These are phyloP conservation scores for Juncus inflexus DNA, from an alignment of 176 grass and related monocot species.

Conservation along the genomic window DNA sequence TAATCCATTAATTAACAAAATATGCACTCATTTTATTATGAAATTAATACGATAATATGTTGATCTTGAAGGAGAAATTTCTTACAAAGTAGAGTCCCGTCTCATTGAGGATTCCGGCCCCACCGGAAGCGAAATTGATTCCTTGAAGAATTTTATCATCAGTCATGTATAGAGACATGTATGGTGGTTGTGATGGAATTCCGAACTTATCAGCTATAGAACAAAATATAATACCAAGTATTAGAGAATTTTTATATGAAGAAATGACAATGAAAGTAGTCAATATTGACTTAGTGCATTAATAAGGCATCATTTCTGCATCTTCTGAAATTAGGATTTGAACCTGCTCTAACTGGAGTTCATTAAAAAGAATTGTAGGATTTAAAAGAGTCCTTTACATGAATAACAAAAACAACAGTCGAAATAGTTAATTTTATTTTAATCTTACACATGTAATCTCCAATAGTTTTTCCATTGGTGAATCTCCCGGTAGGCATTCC, in stretches of 20 bases:
- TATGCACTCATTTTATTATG: too few relatives aligned
- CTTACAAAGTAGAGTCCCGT: slow-evolving; percentile 97
- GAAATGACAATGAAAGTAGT: too few relatives aligned
- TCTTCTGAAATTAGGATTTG: too few relatives aligned
- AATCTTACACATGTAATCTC: slow-evolving; percentile 80
- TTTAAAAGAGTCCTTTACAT: too few relatives aligned
- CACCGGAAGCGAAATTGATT: slow-evolving; percentile 88
- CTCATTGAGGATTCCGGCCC: slow-evolving; percentile 82
- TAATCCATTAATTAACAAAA: too few relatives aligned
- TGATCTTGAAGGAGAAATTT: not conserved
- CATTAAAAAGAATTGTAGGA: not conserved
- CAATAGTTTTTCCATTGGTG: slow-evolving; percentile 89
- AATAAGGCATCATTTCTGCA: too few relatives aligned
- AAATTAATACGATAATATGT: not conserved
- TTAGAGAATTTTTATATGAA: not conserved
- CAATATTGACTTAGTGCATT: too few relatives aligned
- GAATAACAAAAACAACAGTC: not conserved
- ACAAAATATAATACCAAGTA: not conserved
- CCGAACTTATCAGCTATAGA: slow-evolving; percentile 76
- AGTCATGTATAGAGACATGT: slow-evolving; percentile 70
- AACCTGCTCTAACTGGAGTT: too few relatives aligned
- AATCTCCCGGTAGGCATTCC: slow-evolving; percentile 74
- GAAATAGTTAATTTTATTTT: not conserved
- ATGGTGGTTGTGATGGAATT: slow-evolving; percentile 51
- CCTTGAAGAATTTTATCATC: slow-evolving; percentile 62